phyloP scores from a whole-genome alignment of 495 filamentous ascomycete species.

The Podospora tetraspora region DNA sequence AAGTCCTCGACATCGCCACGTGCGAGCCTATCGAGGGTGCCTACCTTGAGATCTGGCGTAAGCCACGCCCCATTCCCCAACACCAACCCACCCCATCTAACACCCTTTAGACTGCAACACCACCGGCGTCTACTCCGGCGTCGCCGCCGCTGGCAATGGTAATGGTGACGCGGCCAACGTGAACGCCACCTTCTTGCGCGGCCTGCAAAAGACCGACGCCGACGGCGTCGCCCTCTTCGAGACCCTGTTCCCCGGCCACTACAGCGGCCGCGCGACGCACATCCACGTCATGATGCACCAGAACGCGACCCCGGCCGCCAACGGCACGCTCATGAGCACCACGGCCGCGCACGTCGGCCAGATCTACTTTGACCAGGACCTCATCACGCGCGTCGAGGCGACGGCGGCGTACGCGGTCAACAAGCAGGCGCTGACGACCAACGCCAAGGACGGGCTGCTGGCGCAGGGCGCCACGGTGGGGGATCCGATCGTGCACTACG shows the following conservation, averaged over 20 bases:
- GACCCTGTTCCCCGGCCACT: slow-evolving; percentile 54
- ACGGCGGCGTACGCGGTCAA: slow-evolving; percentile 53
- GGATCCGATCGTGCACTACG: slow-evolving; percentile 53
- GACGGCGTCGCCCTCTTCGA: slow-evolving; percentile 49
- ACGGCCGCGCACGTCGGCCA: slow-evolving; percentile 54
- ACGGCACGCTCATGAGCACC: slow-evolving; percentile 44
- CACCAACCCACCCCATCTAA: slow-evolving; percentile 39
- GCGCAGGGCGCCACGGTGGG: slow-evolving; percentile 38
- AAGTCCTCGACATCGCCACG: slow-evolving; percentile 53
- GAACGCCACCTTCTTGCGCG: slow-evolving; percentile 48
- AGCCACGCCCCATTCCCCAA: slow-evolving; percentile 32
- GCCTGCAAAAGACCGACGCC: slow-evolving; percentile 42
- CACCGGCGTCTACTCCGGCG: slow-evolving; percentile 53
- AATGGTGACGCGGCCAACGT: slow-evolving; percentile 45
- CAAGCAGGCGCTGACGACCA: slow-evolving; percentile 46
- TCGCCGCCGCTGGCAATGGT: slow-evolving; percentile 42
- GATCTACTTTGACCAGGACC: slow-evolving; percentile 58
- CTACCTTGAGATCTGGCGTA: slow-evolving; percentile 57
- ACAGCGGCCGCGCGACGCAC: slow-evolving; percentile 44
- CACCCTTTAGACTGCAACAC: slow-evolving; percentile 27
- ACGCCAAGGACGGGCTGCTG: slow-evolving; percentile 44
- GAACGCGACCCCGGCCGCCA: slow-evolving; percentile 38
- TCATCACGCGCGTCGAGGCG: slow-evolving; percentile 51
- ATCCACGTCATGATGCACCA: slow-evolving; percentile 44
- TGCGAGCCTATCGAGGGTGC: slow-evolving; percentile 52